A percentile compares a stretch with the other conserved stretches of the same genome.
Conservation (phyloP, 495 filamentous ascomycete species). For the Tuber magnatum region DNA sequence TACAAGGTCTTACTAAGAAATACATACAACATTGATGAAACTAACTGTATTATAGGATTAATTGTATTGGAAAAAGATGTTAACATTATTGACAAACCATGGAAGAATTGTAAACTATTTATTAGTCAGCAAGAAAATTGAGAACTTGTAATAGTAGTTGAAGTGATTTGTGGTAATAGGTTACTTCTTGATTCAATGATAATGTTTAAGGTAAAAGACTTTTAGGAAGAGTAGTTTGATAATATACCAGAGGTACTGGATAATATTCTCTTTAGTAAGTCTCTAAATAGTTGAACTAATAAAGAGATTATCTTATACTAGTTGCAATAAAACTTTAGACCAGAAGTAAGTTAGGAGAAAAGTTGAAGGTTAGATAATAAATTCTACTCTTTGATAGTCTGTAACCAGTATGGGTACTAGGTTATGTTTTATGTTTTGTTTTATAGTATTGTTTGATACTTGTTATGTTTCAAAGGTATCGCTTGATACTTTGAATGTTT, state of each 20-base stretch:
- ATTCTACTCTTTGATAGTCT: not conserved
- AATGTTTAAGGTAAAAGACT: not conserved
- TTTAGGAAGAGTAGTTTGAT: not conserved
- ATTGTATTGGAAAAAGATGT: not conserved
- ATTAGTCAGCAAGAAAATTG: not conserved
- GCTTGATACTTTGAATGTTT: no score
- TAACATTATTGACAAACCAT: not conserved
- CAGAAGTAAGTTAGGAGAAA: not conserved
- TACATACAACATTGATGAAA: no score
- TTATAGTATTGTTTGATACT: no score
- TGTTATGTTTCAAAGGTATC: no score
- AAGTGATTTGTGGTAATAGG: not conserved
- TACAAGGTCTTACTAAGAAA: not conserved
- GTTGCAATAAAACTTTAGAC: not conserved
- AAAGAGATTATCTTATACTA: not conserved
- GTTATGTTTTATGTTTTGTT: no score
- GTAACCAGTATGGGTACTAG: no score
- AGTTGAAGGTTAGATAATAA: not conserved
- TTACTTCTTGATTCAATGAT: not conserved
- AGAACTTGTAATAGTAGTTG: conserved; percentile 1
- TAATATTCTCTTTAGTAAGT: not conserved
- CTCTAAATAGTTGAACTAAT: not conserved
- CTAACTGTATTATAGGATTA: no score
- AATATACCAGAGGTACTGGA: not conserved
- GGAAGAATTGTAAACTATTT: not conserved